Evolutionary conservation across 1,284 basidiomycete species (phyloP), one percentile per base, ranked within the genome.

Genomic region (Cryptococcus amylolentus): DNA sequence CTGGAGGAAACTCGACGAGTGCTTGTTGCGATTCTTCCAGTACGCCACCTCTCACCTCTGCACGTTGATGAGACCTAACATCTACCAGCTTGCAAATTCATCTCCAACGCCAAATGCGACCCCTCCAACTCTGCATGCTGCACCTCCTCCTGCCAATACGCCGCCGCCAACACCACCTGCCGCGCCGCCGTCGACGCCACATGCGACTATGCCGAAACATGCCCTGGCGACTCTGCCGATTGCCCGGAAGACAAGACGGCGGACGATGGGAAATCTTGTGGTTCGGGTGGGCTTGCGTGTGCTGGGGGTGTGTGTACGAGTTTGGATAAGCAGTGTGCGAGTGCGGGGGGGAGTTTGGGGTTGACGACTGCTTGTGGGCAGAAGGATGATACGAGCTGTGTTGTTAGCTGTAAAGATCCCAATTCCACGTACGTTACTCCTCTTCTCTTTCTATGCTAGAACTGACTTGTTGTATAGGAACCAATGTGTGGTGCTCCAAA

Each of bases 271-370:
- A 72, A 66, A 76, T 82, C 80, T 54, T 90, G 88, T 66, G 88
- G 88, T 16, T 64, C 70, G 37, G 77, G 81, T 57, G 85, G 84
- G 27, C 77, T 92, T 37, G 81, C 82, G 20, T 94, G 92, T 75
- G 90, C 91, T 0, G 85, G 83, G 62, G 91, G 92, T 8, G 78
- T 82, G 51, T 95, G 91, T 76, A 94, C 91, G 16, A 89, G 87
- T 23, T 76, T 87, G 26, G 81, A 86, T 62, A 75, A 80, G 61
- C 92, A 96, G 84, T 96, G 91, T 72, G 82, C 84, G 72, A 81
- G 79, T 39, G 83, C 86, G 46, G 90, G 91, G 3, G 78, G 83
- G 6, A 84, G 85, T 16, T 80, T 92, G 80, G 83, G 83, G 54
- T 79, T 93, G 49, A 82, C 79, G 13, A 74, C 77, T 48, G 86